Conservation (phyloP, 805 yeast genomes). For the Candida sakaeoensis region DNA sequence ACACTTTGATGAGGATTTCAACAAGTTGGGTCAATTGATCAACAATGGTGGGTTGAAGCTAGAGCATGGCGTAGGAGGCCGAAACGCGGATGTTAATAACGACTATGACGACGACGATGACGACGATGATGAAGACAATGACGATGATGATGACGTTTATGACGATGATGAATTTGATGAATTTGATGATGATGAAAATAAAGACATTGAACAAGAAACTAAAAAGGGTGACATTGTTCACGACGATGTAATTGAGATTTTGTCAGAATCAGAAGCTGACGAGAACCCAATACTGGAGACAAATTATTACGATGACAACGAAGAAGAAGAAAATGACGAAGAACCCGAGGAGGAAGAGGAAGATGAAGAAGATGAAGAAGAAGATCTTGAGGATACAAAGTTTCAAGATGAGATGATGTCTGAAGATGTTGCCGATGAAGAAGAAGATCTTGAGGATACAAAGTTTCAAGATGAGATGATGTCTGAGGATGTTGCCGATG, state of each 20-base stretch:
- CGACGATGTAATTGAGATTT: slow-evolving; percentile 46
- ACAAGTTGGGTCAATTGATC: slow-evolving; percentile 10
- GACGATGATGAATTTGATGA: not conserved
- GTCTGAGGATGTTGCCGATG: not conserved
- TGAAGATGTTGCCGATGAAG: slow-evolving; percentile 2
- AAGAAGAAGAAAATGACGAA: slow-evolving; percentile 15
- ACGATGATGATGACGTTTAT: no score
- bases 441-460: slow-evolving; percentile 8
- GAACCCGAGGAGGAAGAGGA: slow-evolving; percentile 5
- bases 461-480: not conserved
- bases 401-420: not conserved
- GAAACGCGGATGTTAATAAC: no score
- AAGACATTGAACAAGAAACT: slow-evolving; percentile 32
- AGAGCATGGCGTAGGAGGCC: slow-evolving; percentile 12
- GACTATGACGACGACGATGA: no score
- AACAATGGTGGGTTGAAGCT: not conserved
- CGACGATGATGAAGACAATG: no score
- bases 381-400: slow-evolving; percentile 6
- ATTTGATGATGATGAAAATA: slow-evolving; percentile 7
- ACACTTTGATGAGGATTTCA: slow-evolving; percentile 17
- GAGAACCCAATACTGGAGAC: slow-evolving; percentile 14
- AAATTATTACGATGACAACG: slow-evolving; percentile 51
- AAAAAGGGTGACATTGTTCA: slow-evolving; percentile 16
- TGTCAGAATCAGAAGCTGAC: slow-evolving; percentile 15
- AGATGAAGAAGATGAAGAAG: no score